Percentiles rank a stretch among this genome's conserved stretches.
These are phyloP conservation scores for Golubevia pallescens DNA, from an alignment of 1,284 basidiomycete genomes.

Conservation along the genomic window DNA sequence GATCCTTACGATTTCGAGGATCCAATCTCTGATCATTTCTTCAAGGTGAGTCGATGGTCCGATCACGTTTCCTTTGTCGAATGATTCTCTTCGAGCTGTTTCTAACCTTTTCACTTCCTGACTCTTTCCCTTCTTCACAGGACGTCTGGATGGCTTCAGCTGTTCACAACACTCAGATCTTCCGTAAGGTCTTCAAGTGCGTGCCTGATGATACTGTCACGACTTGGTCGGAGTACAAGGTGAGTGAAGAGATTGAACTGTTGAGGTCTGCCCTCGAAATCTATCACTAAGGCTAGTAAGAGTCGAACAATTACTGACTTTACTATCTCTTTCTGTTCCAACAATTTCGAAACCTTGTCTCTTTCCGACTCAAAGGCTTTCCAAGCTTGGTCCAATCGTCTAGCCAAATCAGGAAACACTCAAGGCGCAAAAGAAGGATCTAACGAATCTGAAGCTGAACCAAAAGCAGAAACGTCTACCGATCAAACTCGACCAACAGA, in stretches of 20 bases:
- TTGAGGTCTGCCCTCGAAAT: no score
- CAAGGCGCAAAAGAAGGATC: constrained; percentile 6
- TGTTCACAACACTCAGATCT: constrained; percentile 57
- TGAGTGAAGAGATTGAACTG: no score
- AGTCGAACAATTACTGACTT: not conserved
- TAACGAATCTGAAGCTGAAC: constrained; percentile 3
- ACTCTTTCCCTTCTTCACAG: constrained; percentile 5
- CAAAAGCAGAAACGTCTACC: constrained; percentile 6
- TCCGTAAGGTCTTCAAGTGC: constrained; percentile 57
- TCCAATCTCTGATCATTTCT: constrained; percentile 44
- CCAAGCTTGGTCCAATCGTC: constrained; percentile 33
- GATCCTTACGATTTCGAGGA: constrained; percentile 40
- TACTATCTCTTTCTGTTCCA: not conserved
- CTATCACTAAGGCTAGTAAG: no score
- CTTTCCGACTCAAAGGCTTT: constrained; percentile 15
- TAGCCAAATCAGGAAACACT: constrained; percentile 18
- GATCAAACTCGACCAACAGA: not conserved
- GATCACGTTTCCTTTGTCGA: not conserved
- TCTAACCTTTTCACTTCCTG: not conserved
- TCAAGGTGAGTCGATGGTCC: constrained; percentile 9
- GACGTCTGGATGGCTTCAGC: constrained; percentile 51
- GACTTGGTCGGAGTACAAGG: constrained; percentile 60
- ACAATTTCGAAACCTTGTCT: not conserved
- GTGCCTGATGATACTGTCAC: constrained; percentile 58
- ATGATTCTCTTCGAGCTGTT: not conserved